These are phyloP conservation scores for Kodamaea fungicola DNA, from an alignment of 1,139 yeast genomes.

Conservation along the genomic window DNA sequence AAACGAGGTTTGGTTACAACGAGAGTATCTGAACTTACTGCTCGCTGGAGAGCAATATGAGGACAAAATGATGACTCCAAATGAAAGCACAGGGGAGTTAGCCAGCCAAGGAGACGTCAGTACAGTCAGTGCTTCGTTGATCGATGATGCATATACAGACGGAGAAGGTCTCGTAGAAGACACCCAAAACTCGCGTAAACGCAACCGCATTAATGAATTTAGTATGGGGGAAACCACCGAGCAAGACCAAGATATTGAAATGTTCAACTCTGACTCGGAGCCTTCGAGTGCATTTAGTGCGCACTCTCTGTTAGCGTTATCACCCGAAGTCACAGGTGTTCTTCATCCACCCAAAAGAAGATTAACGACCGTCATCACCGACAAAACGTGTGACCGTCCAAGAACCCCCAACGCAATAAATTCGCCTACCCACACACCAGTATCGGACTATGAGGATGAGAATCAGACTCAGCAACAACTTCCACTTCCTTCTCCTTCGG, in stretches of 20 bases:
- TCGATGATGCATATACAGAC: not conserved
- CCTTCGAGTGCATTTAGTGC: conserved; percentile 4
- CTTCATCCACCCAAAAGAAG: conserved; percentile 43
- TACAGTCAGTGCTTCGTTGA: not conserved
- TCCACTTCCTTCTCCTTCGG: conserved; percentile 68
- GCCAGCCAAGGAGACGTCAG: not conserved
- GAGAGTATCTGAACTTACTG: conserved; percentile 29
- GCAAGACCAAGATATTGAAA: conserved; percentile 29
- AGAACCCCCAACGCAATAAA: conserved; percentile 31
- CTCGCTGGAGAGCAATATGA: conserved; percentile 4
- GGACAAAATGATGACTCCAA: not conserved
- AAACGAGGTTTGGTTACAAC: conserved; percentile 32
- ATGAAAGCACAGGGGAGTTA: not conserved
- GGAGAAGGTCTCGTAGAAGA: not conserved
- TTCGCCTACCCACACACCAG: conserved; percentile 36
- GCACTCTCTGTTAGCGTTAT: not conserved
- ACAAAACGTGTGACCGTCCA: conserved; percentile 14
- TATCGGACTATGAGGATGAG: conserved; percentile 30
- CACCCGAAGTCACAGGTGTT: conserved; percentile 2
- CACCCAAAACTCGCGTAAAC: conserved; percentile 9
- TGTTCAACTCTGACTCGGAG: conserved; percentile 38
- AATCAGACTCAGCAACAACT: conserved; percentile 31
- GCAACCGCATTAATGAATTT: conserved; percentile 13
- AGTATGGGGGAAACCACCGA: conserved; percentile 8
- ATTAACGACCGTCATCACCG: conserved; percentile 15